phyloP scores from a whole-genome alignment of 495 filamentous ascomycete species.

The Aspergillus taichungensis region DNA sequence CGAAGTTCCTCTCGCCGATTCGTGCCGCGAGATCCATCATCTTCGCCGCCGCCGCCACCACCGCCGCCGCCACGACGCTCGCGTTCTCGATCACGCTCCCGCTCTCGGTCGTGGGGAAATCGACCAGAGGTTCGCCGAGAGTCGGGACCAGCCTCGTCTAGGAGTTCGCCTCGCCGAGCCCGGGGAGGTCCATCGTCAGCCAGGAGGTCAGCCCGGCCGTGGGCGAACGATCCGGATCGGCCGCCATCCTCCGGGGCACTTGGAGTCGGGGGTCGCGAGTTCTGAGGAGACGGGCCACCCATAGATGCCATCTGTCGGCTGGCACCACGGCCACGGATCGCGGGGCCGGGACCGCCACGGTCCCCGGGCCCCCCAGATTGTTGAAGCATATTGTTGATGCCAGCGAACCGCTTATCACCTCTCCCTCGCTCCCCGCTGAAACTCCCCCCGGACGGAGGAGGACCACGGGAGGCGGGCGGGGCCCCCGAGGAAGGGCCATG shows the following conservation, averaged over 20 bases:
- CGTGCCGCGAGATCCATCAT: conserved; percentile 17
- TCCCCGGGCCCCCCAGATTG: conserved; percentile 30
- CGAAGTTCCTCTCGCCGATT: conserved; percentile 31
- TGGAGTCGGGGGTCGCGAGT: conserved; percentile 19
- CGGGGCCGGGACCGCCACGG: conserved; percentile 20
- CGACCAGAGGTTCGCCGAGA: conserved; percentile 14
- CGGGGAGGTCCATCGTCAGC: conserved; percentile 14
- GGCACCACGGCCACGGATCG: conserved; percentile 32
- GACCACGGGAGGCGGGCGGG: conserved; percentile 18
- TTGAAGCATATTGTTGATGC: conserved; percentile 37
- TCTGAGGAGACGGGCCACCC: conserved; percentile 24
- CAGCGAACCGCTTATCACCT: conserved; percentile 36
- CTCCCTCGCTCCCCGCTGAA: conserved; percentile 31
- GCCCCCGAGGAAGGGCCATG: conserved; percentile 17
- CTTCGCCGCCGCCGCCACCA: conserved; percentile 9
- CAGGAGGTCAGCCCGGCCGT: conserved; percentile 19
- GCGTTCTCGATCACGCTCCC: conserved; percentile 19
- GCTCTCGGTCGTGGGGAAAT: conserved; percentile 18
- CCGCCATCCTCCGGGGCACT: conserved; percentile 17
- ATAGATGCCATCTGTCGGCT: conserved; percentile 22
- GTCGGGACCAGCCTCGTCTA: conserved; percentile 26
- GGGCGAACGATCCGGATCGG: conserved; percentile 8
- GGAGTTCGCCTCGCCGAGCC: conserved; percentile 15
- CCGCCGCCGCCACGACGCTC: conserved; percentile 20
- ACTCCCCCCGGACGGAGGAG: conserved; percentile 17